Conservation (phyloP, 75 land plant genomes). For the Picea glauca region DNA sequence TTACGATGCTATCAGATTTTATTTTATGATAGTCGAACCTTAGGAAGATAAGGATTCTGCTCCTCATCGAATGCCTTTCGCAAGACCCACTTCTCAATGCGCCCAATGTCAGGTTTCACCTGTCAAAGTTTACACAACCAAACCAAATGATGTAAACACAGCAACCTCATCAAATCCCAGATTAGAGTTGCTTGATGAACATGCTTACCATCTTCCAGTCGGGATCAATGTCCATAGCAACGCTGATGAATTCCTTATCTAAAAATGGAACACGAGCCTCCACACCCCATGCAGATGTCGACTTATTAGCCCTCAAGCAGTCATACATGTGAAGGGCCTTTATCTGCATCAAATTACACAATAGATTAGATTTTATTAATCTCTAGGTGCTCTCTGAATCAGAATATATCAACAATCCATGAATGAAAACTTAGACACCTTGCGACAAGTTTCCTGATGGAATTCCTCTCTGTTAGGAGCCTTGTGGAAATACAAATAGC, state of each 20-base stretch:
- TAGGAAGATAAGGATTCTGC: constrained; percentile 74
- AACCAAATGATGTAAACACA: too few species aligned
- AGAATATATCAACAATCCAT: too few species aligned
- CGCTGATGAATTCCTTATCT: constrained; percentile 85
- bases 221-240: constrained; percentile 95
- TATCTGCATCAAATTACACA: too few species aligned
- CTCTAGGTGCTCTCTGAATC: too few species aligned
- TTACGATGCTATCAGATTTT: too few species aligned
- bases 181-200: too few species aligned
- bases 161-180: too few species aligned
- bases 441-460: constrained; percentile 80
- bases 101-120: constrained; percentile 39
- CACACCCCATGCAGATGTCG: constrained; percentile 98
- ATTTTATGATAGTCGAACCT: constrained; percentile 25
- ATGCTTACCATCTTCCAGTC: constrained; percentile 85
- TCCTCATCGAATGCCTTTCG: constrained; percentile 87
- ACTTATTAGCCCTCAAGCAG: constrained; percentile 95
- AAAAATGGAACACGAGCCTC: constrained; percentile 99
- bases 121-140: too few species aligned
- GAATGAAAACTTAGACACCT: constrained; percentile 37
- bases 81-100: constrained; percentile 88
- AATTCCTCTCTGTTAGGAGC: constrained; percentile 97
- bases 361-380: too few species aligned
- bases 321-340: too few species aligned
- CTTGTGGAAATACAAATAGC: constrained; percentile 96